phyloP scores from a whole-genome alignment of 2,329 filamentous ascomycete genomes.

The Claviceps maximensis region DNA sequence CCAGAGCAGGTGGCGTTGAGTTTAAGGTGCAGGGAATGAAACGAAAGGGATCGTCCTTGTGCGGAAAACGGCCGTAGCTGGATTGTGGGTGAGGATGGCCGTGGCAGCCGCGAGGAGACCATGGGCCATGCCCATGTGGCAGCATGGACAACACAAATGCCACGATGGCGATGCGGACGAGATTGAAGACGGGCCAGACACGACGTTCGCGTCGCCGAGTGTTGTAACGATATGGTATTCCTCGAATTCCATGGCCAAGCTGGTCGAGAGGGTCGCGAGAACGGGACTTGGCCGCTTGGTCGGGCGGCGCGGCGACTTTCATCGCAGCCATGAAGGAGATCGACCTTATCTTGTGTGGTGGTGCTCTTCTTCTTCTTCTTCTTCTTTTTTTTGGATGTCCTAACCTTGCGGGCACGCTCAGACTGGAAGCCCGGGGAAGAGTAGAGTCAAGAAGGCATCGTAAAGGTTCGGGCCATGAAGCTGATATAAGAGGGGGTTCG shows the following conservation, averaged over 20 bases:
- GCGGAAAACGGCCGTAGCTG: slow-evolving; percentile 21
- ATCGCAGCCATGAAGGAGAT: too few relatives aligned
- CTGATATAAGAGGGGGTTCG: background rate
- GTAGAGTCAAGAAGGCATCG: background rate
- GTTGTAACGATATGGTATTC: background rate
- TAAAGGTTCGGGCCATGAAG: background rate
- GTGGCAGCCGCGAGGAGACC: slow-evolving; percentile 5
- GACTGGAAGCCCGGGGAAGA: background rate
- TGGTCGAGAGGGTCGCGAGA: background rate
- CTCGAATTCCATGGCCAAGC: too few relatives aligned
- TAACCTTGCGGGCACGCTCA: background rate
- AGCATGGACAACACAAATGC: background rate
- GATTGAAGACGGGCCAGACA: background rate
- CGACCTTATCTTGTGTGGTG: background rate
- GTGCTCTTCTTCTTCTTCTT: background rate
- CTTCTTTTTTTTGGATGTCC: background rate
- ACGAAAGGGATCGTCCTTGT: slow-evolving; percentile 29
- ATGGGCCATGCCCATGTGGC: slow-evolving; percentile 2
- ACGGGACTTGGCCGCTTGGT: background rate
- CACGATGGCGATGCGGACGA: slow-evolving; percentile 1
- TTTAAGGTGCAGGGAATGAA: slow-evolving; percentile 33
- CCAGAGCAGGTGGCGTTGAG: slow-evolving; percentile 27
- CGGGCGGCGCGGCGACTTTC: background rate
- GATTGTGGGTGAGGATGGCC: slow-evolving; percentile 2
- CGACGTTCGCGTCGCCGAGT: background rate